Base-by-base conservation (phyloP, 2,329 filamentous ascomycete species). In the Phialophora expanda region DNA sequence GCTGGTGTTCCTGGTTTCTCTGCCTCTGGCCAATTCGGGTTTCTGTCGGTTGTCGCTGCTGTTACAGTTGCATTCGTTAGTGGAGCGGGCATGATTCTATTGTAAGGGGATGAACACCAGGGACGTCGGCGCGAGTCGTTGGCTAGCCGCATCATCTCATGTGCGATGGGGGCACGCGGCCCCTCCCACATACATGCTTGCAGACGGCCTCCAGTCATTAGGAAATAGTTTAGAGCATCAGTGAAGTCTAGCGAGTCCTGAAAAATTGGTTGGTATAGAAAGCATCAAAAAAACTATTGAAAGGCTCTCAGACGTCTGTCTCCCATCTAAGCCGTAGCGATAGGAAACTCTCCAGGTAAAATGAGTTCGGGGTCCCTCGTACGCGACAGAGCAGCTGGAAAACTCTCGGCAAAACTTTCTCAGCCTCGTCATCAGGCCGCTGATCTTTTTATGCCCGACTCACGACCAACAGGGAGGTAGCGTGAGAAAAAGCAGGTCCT, bases 81-180 rank as follows among this genome's bases (percentile, higher is more conserved):
- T 62, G 81, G 80, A 67, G 75, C 75, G 59, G 79, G 78, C 64
- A 82, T 83, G 80, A 76, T 83, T 68, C 70, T 82, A 71, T 74
- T 83, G 74, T 83, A 82, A 57, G 56, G 28, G 46, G 20, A 30
- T n/a, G 22, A n/a, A 54, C 17, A 24, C 38, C 26, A 24, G 26
- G 11, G n/a, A 28, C 20, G 20, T 30, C 24, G 41, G 57, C 34
- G 44, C 38, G 41, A 44, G 17, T 38, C 14, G 24, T 62, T 41
- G 64, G 51, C 30, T 55, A 32, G 12, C 22, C 24, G 58, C 46
- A 51, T 58, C 11, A 34, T 28, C 26, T 54, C 48, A 38, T 56
- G 60, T 68, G 44, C 50, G 56, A 61, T 58, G 46, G 56, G 66
- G 50, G 51, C 55, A 56, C 60, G 34, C 41, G 48, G 28, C 63